Evolutionary conservation across 2,329 filamentous ascomycete genomes (phyloP), one percentile per base, ranked within the genome.

Genomic region (Chaetoscypha palmicola): DNA sequence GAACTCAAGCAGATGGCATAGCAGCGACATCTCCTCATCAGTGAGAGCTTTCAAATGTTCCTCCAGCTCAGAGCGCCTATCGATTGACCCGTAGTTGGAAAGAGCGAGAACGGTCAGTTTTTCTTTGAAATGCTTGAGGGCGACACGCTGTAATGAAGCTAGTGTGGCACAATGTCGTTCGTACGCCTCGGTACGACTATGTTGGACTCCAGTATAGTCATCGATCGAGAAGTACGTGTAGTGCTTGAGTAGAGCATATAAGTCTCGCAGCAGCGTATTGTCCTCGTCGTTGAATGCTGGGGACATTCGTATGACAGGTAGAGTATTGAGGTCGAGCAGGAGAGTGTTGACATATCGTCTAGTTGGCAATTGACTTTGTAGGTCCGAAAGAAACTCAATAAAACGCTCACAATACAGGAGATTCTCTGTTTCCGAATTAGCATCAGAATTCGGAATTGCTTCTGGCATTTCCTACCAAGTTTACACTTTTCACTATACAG

Each of bases 351-450:
- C 86, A 62, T 97, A 97, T 64, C 92, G 80, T 55, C 92, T 76
- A 3, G 94, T 98, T 0, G 92, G 92, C 37, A 97, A 71, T 63
- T 98, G 92, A 58, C 91, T 96, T 62, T 94, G 81, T 16, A 98
- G 68, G 61, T 98, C 92, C 7, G 85, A 83, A 37, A 98, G 70
- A 40, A 98, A 83, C 64, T 98, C 92, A 40, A 92, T 66, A 51
- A 97, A 91, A n/a, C 90, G 79, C 64, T 97, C 91, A 62, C 88
- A 94, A 64, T 96, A 98, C 2, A 79, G 66, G 16, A 89, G 63
- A 53, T 85, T 80, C 23, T 89, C 83, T 65, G 64, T 50, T 33
- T 34, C 43, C 37, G 24, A n/a, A n/a, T n/a, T n/a, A n/a, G 49
- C 20, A 31, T 64, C 52, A 57, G 64, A 58, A 44, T 59, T 55